Base-by-base conservation (phyloP, 139 green algal genomes). In the Marvania coccoides region DNA sequence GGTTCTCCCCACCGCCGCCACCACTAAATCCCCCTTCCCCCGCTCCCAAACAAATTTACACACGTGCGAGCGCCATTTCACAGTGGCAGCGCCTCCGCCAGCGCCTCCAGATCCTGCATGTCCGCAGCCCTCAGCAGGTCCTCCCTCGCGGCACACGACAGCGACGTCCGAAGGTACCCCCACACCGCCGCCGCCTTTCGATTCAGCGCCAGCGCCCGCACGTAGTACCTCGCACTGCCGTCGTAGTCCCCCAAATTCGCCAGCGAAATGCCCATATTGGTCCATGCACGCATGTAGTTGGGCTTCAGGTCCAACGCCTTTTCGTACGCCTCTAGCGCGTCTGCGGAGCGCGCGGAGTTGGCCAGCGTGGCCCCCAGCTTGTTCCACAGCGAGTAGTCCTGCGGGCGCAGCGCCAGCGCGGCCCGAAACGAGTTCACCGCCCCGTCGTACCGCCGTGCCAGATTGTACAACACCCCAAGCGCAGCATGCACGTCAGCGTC, bases 251-350 rank as follows among this genome's bases (percentile, higher is more conserved):
- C 89, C 15, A 96, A 66, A 69, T 94, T 96, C 34, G 85, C 84
- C 47, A 77, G 67, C 40, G 65, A 34, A 37, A 99, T 99, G 57
- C 95, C 95, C 89, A 99, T 93, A 83, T 99, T 99, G 54, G 89
- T 89, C 95, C 95, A 99, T 5, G 91, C 94, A 0, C 95, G 83
- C 82, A 98, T 94, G 84, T 99, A 99, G 83, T 98, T 98, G 67
- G 95, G 91, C 77, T 98, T 99, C 1, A 96, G 63, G 48, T 97
- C 87, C 47, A 99, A 81, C 7, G 95, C 95, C 69, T 84, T 69
- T 36, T 83, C 83, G 74, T 95, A 95, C 1, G 92, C 89, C 26
- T 53, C 69, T n/a, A 96, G 79, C 10, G 92, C 92, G 47, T 95
- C 88, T 10, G 39, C 65, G 33, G 67, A 89, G 39, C 77, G 81